Evolutionary conservation across 2,329 filamentous ascomycete species (phyloP), one percentile per base, ranked within the genome.

Genomic region (Triangularia verruculosa): DNA sequence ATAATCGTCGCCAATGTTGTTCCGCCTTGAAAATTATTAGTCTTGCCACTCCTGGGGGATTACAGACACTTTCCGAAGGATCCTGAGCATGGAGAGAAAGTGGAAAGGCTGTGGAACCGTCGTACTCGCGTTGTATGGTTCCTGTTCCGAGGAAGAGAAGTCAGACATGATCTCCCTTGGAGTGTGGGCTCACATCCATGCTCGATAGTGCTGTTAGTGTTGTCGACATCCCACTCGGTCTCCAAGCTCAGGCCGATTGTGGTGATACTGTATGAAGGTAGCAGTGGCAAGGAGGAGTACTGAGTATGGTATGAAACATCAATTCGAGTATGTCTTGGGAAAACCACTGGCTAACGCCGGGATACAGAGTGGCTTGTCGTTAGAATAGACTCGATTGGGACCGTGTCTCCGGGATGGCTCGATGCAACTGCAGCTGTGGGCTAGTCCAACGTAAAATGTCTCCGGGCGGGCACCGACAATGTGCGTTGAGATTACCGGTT

Each of bases 381-480:
- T 60, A 20, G 63, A 61, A 62, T 66, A 66, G 53, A 25, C 53
- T 63, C 60, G 30, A 20, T 24, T 27, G 60, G 39, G 53, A 28
- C 27, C 57, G 43, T 52, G 24, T 9, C 12, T 54, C 11, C 15
- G 53, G 57, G 28, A 34, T 17, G 47, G n/a, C 13, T 17, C 28
- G 8, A 57, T 43, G 51, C 55, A 25, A 58, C 61, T 57, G 52
- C 58, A 63, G 51, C 63, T 34, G 61, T 59, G 61, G 63, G 52
- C 27, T 57, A 22, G 22, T 54, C 58, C 51, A 39, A 57, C 39
- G 59, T 57, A 64, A 61, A 61, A 61, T 30, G 51, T 22, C 22
- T 47, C 30, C 32, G 27, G 4, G 17, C 17, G 12, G 11, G n/a
- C 30, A 22, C 30, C 39, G n/a, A 25, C 56, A 9, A 43, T 34